A percentile compares a stretch with the other conserved stretches of the same genome.
Conservation (phyloP, 2,329 filamentous ascomycete species). For the Clarireedia homoeocarpa region DNA sequence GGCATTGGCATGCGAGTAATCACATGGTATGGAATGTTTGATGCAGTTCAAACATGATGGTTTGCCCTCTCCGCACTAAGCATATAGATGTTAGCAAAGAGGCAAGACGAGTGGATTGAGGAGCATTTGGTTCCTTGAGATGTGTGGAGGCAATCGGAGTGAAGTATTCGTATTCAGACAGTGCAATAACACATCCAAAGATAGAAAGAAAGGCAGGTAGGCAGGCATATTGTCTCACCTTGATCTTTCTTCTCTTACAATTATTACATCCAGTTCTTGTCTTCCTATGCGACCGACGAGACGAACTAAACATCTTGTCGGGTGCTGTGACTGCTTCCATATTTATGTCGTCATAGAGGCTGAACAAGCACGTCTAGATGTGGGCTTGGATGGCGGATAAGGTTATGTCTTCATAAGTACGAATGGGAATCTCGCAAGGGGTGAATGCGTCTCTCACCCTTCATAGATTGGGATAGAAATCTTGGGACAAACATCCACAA, state of each 20-base stretch:
- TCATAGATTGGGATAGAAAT: too few relatives aligned
- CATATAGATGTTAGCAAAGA: constrained; percentile 5
- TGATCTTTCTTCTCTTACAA: constrained; percentile 5
- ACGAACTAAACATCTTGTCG: background rate
- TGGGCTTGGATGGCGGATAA: too few relatives aligned
- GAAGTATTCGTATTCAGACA: background rate
- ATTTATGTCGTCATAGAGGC: background rate
- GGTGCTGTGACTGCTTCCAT: background rate
- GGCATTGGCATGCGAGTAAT: constrained; percentile 1
- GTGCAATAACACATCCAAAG: too few relatives aligned
- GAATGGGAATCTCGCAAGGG: too few relatives aligned
- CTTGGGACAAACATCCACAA: too few relatives aligned
- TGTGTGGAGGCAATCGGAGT: too few relatives aligned
- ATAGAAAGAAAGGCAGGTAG: too few relatives aligned
- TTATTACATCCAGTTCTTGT: constrained; percentile 4
- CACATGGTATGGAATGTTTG: constrained; percentile 8
- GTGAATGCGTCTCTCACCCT: too few relatives aligned
- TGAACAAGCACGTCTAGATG: too few relatives aligned
- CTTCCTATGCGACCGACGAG: constrained; percentile 3
- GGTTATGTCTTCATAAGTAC: too few relatives aligned
- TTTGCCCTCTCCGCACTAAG: constrained; percentile 13
- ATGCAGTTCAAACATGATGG: constrained; percentile 12
- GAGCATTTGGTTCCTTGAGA: too few relatives aligned
- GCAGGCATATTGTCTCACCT: background rate
- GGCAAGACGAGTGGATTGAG: background rate